Evolutionary conservation across 129 eudicot genomes (phyloP), one percentile per base, ranked within the genome.

Genomic region (Scalesia atractyloides): DNA sequence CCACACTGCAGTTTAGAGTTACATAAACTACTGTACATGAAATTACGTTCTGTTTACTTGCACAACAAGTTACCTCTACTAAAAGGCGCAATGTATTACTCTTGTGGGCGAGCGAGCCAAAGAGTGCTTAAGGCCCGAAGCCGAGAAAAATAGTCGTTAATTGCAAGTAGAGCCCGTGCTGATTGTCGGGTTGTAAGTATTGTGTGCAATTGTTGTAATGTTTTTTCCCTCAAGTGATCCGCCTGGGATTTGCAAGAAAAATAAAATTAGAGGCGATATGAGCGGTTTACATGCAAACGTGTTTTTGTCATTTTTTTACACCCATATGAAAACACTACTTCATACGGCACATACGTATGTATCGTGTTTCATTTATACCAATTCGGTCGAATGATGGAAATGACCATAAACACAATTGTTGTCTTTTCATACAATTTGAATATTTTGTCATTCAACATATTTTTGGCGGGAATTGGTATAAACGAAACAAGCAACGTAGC

Each of bases 61-160:
- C 59, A 68, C 69, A 48, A 41, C 67, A 53, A n/a, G 37, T 75
- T 66, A 18, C 68, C 50, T 67, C 69, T 48, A 50, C 53, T 15
- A 2, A 44, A 72, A 47, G 17, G 57, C 54, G 15, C 17, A 9
- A 59, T 5, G 50, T n/a, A 19, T 81, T 53, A 82, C 70, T 93
- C 95, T 18, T 90, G 95, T 4, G 98, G 98, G 82, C 98, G 85
- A 44, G 98, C 98, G 33, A 89, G 95, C 98, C 98, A 93, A 39
- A 93, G 92, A 56, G 98, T 85, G 53, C 98, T 93, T 19, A 93
- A 90, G 66, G 98, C 98, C 48, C 98, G 84, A 71, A 93, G 98
- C 54, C 98, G 82, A 34, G 98, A 85, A 64, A 93, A 93, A 67
- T 93, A 93, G 56, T 93, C 98, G 44, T 87, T 68, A 43, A 93